A percentile compares a stretch with the other conserved stretches of the same genome.
These are phyloP conservation scores for Yueomyces sinensis DNA, from an alignment of 805 yeast genomes.

Conservation along the genomic window DNA sequence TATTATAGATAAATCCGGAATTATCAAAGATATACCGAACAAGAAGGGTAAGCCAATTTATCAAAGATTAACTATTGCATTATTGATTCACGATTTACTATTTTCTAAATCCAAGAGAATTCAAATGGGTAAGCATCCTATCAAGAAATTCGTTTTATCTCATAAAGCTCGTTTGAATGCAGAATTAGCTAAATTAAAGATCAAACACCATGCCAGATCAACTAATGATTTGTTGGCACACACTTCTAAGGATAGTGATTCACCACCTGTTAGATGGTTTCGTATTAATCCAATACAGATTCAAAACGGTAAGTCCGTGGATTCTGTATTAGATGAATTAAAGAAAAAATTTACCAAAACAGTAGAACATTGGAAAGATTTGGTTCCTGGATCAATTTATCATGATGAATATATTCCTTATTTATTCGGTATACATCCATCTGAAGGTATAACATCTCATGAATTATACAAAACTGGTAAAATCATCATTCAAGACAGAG, in stretches of 20 bases:
- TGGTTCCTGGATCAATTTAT: constrained; percentile 47
- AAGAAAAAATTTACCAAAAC: constrained; percentile 27
- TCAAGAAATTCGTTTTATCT: constrained; percentile 66
- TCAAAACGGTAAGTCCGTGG: constrained; percentile 14
- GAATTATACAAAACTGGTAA: constrained; percentile 62
- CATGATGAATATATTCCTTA: constrained; percentile 63
- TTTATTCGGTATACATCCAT: constrained; percentile 72
- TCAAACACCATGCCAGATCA: constrained; percentile 52
- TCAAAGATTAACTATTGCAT: constrained; percentile 23
- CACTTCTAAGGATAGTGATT: constrained; percentile 32
- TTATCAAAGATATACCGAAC: constrained; percentile 36
- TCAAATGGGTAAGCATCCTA: constrained; percentile 78
- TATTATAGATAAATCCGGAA: constrained; percentile 52
- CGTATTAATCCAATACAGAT: constrained; percentile 55
- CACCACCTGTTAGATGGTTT: constrained; percentile 72
- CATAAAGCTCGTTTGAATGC: constrained; percentile 74
- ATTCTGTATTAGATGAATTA: constrained; percentile 15
- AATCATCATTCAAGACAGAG: constrained; percentile 87
- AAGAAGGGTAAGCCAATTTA: constrained; percentile 38
- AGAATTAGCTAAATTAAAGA: constrained; percentile 64
- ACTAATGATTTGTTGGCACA: constrained; percentile 40
- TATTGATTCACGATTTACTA: constrained; percentile 71
- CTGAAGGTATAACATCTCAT: constrained; percentile 53
- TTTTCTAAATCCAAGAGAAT: constrained; percentile 67
- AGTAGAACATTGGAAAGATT: constrained; percentile 33